Conservation (phyloP, 176 grass and related monocot species). For the Lolium multiflorum region DNA sequence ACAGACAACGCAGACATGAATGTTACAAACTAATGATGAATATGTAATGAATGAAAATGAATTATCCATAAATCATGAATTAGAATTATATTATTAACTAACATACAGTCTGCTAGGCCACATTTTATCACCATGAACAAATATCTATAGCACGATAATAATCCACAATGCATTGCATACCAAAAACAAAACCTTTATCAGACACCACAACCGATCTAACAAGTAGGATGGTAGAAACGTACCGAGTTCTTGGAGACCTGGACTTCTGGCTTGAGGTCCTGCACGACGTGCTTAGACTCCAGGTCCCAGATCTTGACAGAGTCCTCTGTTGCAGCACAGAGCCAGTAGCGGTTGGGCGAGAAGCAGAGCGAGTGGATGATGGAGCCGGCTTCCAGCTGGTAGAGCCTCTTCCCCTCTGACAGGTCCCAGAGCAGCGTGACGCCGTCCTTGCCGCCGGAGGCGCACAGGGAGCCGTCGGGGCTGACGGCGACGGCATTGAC, state of each 20-base stretch:
- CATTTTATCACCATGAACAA: background rate
- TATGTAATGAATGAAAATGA: background rate
- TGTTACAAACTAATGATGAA: background rate
- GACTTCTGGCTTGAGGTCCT: slow-evolving; percentile 71
- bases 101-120: background rate
- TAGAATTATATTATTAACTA: background rate
- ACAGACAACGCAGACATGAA: background rate
- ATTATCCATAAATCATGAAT: background rate
- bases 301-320: slow-evolving; percentile 77
- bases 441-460: slow-evolving; percentile 69
- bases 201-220: background rate
- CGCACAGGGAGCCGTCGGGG: slow-evolving; percentile 66
- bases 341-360: slow-evolving; percentile 75
- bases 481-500: slow-evolving; percentile 69
- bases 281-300: slow-evolving; percentile 67
- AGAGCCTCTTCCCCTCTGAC: slow-evolving; percentile 52
- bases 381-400: slow-evolving; percentile 55
- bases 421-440: slow-evolving; percentile 59
- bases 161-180: background rate
- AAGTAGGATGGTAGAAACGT: background rate
- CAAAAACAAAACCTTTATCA: background rate
- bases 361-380: slow-evolving; percentile 82
- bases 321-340: slow-evolving; percentile 66
- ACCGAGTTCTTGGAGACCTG: slow-evolving; percentile 65
- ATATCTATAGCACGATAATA: background rate